Percentiles rank a stretch among this genome's conserved stretches.
Evolutionary conservation across 352 stramenopile species (phyloP).

Genomic region (Phytopythium delawarense): DNA sequence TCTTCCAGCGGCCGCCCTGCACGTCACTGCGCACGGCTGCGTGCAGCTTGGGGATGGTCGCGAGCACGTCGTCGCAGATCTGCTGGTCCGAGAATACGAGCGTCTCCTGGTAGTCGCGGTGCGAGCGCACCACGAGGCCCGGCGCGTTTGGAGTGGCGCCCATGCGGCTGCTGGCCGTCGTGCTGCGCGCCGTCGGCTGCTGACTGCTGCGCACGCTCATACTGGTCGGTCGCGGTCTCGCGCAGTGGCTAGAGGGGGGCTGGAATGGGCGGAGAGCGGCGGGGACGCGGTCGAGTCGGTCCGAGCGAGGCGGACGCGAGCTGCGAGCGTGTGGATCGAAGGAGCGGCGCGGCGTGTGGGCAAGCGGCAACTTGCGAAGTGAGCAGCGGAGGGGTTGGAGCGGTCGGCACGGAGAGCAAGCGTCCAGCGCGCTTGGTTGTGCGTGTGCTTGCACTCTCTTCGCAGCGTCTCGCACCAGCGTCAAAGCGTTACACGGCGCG

Average conservation of each 20-base stretch:
- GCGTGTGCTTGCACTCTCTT: not conserved
- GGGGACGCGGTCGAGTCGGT: not conserved
- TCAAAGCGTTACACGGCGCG: not conserved
- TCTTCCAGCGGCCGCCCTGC: slow-evolving; percentile 33
- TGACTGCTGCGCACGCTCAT: slow-evolving; percentile 16
- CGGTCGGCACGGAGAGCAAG: not conserved
- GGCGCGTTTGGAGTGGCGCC: slow-evolving; percentile 4
- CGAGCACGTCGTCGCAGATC: slow-evolving; percentile 56
- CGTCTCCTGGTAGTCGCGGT: slow-evolving; percentile 18
- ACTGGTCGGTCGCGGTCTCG: not conserved
- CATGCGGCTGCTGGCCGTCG: slow-evolving; percentile 4
- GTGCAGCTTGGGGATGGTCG: slow-evolving; percentile 54
- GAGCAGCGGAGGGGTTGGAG: not conserved
- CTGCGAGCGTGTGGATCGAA: not conserved
- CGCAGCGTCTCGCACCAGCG: not conserved
- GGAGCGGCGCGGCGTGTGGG: not conserved
- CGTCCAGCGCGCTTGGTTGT: not conserved
- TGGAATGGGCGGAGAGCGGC: not conserved
- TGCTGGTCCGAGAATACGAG: slow-evolving; percentile 48
- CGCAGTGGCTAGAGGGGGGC: not conserved
- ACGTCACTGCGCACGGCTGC: slow-evolving; percentile 28
- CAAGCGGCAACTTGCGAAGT: not conserved
- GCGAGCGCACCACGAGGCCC: slow-evolving; percentile 20
- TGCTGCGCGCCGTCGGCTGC: slow-evolving; percentile 10
- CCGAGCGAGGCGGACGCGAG: not conserved